These are phyloP conservation scores for Solanum dulcamara DNA, from an alignment of 257 asterid species.

Conservation along the genomic window DNA sequence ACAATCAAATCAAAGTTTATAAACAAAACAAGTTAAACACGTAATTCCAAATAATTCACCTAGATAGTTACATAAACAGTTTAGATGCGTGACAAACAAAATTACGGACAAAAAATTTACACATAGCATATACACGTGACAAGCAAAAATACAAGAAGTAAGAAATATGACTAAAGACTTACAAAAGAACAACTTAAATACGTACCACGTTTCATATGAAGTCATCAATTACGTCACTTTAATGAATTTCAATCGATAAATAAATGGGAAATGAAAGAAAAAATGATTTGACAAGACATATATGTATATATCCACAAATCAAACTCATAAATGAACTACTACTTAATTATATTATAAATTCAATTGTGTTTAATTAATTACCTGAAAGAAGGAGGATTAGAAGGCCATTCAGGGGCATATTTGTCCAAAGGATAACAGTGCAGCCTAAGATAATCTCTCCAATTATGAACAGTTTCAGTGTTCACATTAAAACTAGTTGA, in stretches of 20 bases:
- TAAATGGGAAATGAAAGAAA: background rate
- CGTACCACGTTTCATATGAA: background rate
- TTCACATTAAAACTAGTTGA: constrained; percentile 67
- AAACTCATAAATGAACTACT: background rate
- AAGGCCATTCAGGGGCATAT: constrained; percentile 68
- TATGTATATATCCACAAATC: too few species aligned
- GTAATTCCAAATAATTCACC: background rate
- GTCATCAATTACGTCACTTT: background rate
- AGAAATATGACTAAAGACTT: background rate
- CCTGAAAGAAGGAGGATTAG: constrained; percentile 75
- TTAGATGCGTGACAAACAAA: background rate
- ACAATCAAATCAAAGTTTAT: too few species aligned
- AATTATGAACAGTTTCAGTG: constrained; percentile 64
- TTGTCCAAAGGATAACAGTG: constrained; percentile 76
- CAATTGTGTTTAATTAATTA: background rate
- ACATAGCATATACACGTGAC: background rate
- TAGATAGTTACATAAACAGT: background rate
- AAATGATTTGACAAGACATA: background rate
- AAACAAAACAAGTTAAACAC: background rate
- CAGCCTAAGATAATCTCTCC: constrained; percentile 93
- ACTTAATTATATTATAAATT: background rate
- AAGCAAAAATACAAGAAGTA: background rate
- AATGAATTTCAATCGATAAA: background rate
- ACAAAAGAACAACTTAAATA: background rate
- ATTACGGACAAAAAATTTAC: background rate